phyloP scores from a whole-genome alignment of 1,139 yeast genomes.

The Hansenula anomala region DNA sequence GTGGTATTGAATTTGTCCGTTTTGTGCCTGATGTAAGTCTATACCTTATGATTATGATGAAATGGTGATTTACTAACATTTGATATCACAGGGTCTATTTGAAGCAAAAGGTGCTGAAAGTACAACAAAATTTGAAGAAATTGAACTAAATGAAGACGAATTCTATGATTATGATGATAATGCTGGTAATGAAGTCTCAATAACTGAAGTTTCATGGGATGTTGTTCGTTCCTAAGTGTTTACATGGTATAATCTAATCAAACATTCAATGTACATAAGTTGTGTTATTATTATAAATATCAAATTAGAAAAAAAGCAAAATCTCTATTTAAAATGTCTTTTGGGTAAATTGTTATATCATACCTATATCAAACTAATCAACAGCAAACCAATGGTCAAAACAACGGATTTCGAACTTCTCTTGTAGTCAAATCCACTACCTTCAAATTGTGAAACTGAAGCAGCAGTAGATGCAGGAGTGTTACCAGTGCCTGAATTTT shows the following conservation, averaged over 20 bases:
- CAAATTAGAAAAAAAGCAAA: no score
- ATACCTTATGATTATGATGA: background rate
- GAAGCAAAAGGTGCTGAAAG: slow-evolving; percentile 53
- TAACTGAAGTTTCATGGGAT: slow-evolving; percentile 68
- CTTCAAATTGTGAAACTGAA: slow-evolving; percentile 6
- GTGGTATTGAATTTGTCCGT: slow-evolving; percentile 74
- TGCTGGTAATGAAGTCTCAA: slow-evolving; percentile 74
- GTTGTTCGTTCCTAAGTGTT: slow-evolving; percentile 28
- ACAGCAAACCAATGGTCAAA: background rate
- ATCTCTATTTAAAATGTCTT: no score
- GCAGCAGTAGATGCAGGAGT: background rate
- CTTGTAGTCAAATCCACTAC: slow-evolving; percentile 6
- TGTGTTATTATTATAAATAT: no score
- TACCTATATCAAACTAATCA: background rate
- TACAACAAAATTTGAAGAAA: slow-evolving; percentile 49
- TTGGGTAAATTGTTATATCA: no score
- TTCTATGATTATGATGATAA: slow-evolving; percentile 96
- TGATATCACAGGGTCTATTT: slow-evolving; percentile 44
- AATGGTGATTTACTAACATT: background rate
- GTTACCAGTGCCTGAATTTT: background rate
- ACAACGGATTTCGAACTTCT: background rate
- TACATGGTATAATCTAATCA: no score
- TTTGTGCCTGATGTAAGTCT: slow-evolving; percentile 55
- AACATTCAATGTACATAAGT: no score
- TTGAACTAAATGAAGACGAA: slow-evolving; percentile 76